Conservation (phyloP, 495 filamentous ascomycete genomes). For the Sabuloglossum arenarium region DNA sequence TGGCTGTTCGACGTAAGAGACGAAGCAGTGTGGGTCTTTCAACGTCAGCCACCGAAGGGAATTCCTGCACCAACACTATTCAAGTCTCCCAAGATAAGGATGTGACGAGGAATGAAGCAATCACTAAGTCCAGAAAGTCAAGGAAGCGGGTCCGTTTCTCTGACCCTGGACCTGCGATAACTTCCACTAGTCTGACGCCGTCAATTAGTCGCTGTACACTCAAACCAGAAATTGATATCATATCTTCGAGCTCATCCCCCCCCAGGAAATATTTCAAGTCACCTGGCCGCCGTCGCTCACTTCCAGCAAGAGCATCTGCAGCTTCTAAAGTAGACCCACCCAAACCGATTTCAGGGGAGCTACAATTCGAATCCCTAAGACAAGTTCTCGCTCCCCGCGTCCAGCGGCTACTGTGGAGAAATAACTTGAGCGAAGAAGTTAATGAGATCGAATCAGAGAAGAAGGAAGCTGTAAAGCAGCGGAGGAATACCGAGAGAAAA, state of each 20-base stretch:
- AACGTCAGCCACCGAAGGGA: neutral
- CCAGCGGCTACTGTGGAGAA: constrained; percentile 47
- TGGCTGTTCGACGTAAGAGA: constrained; percentile 15
- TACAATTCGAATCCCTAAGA: constrained; percentile 48
- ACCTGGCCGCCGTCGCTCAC: constrained; percentile 12
- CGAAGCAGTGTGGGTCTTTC: constrained; percentile 9
- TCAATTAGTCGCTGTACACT: constrained; percentile 30
- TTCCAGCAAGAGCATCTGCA: constrained; percentile 13
- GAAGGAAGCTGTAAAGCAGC: constrained; percentile 8
- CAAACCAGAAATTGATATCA: neutral
- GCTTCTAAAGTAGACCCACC: constrained; percentile 7
- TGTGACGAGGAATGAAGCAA: neutral
- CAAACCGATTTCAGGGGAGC: constrained; percentile 16
- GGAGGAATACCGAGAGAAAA: constrained; percentile 7
- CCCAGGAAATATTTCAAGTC: constrained; percentile 12
- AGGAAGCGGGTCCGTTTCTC: constrained; percentile 55
- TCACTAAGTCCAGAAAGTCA: constrained; percentile 7
- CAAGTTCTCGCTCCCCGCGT: constrained; percentile 48
- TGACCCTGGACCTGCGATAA: constrained; percentile 34
- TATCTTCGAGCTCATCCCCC: constrained; percentile 7
- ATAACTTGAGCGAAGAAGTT: constrained; percentile 55
- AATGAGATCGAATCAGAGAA: constrained; percentile 29
- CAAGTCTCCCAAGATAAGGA: neutral
- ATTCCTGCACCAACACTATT: neutral
- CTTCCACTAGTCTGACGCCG: constrained; percentile 47